Evolutionary conservation across 2,329 filamentous ascomycete genomes (phyloP).

Genomic region (Westerdykella ornata): DNA sequence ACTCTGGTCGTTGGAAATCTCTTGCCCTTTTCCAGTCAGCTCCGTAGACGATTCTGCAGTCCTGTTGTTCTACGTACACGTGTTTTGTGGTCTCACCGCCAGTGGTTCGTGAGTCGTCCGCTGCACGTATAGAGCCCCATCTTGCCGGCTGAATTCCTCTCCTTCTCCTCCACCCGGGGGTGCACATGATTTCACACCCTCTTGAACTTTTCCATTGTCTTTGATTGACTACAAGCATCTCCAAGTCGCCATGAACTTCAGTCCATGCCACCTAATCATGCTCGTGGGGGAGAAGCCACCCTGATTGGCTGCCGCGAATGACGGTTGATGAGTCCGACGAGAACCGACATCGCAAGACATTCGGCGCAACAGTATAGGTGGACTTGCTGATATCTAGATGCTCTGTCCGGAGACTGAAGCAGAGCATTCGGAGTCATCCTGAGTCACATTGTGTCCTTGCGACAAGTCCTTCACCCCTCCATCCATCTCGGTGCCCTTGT

Average conservation of each 20-base stretch:
- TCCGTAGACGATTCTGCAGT: conserved; percentile 3
- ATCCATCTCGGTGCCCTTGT: background rate
- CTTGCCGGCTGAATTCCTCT: conserved; percentile 1
- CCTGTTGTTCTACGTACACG: background rate
- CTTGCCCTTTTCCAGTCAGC: background rate
- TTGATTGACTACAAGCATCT: background rate
- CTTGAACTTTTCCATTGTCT: conserved; percentile 2
- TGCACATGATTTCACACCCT: background rate
- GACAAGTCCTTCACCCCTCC: background rate
- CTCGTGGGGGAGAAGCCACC: conserved; percentile 19
- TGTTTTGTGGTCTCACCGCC: conserved; percentile 16
- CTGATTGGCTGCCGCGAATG: conserved; percentile 22
- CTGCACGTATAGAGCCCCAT: too few relatives aligned
- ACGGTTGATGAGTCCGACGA: conserved; percentile 9
- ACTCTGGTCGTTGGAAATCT: too few relatives aligned
- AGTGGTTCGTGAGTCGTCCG: background rate
- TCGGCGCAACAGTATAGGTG: too few relatives aligned
- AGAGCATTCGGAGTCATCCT: conserved; percentile 8
- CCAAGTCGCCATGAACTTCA: conserved; percentile 11
- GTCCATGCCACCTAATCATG: conserved; percentile 16
- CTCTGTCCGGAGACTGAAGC: conserved; percentile 2
- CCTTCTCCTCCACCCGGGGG: background rate
- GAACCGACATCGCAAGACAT: too few relatives aligned
- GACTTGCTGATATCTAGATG: too few relatives aligned
- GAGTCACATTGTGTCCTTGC: conserved; percentile 13